phyloP scores from a whole-genome alignment of 495 filamentous ascomycete genomes.

The Daldinia bambusicola region DNA sequence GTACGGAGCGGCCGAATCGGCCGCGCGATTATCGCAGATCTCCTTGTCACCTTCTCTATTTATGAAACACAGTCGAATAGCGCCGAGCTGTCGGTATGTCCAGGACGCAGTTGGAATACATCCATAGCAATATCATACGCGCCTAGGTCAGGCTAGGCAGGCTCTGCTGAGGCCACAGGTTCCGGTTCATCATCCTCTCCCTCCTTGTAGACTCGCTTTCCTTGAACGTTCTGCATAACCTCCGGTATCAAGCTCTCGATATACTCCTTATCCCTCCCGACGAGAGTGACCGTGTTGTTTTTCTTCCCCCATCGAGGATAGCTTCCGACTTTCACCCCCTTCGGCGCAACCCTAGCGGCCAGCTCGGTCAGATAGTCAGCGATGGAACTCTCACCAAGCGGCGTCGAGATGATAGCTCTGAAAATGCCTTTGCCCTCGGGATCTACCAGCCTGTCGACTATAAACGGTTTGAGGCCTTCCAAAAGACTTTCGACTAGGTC shows the following conservation, averaged over 20 bases:
- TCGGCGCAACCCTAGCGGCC: constrained; percentile 72
- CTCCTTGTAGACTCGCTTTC: constrained; percentile 55
- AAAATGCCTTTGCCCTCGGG: constrained; percentile 82
- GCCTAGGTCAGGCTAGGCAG: constrained; percentile 3
- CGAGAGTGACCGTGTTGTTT: constrained; percentile 89
- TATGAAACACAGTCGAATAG: constrained; percentile 13
- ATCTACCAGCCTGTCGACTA: constrained; percentile 76
- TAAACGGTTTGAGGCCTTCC: constrained; percentile 73
- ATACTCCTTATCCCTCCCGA: constrained; percentile 69
- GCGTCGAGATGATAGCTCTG: constrained; percentile 85
- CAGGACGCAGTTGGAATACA: background rate
- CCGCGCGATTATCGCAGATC: constrained; percentile 29
- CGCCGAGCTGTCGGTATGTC: constrained; percentile 7
- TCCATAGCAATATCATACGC: background rate
- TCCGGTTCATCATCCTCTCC: constrained; percentile 57
- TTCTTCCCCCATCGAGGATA: constrained; percentile 93
- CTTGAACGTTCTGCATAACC: constrained; percentile 59
- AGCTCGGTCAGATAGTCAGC: constrained; percentile 84
- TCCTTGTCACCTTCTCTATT: constrained; percentile 32
- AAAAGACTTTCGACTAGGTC: constrained; percentile 72
- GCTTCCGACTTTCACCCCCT: constrained; percentile 92
- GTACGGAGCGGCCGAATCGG: constrained; percentile 27
- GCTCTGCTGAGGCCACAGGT: background rate
- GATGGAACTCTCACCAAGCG: constrained; percentile 83
- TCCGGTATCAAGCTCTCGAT: constrained; percentile 63